Conservation (phyloP, 1,284 basidiomycete species). For the Ustilago cynodontis region DNA sequence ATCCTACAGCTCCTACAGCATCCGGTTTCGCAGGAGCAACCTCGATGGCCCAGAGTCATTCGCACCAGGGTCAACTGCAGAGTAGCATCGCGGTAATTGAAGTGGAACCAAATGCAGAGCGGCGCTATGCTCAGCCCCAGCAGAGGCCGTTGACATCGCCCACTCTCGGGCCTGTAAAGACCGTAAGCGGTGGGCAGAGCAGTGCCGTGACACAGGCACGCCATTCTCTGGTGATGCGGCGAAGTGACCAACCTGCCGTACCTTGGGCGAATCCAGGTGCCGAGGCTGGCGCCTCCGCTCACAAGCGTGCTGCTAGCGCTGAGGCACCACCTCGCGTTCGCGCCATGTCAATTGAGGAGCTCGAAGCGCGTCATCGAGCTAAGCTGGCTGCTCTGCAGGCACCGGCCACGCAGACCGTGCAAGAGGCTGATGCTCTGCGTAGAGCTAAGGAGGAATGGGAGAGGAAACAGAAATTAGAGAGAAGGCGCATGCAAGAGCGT, state of each 20-base stretch:
- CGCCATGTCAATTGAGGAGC: slow-evolving; percentile 53
- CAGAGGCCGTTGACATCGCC: slow-evolving; percentile 16
- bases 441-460: slow-evolving; percentile 54
- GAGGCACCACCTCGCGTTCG: slow-evolving; percentile 18
- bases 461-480: slow-evolving; percentile 39
- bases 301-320: slow-evolving; percentile 16
- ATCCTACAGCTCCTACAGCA: slow-evolving; percentile 7
- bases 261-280: slow-evolving; percentile 49
- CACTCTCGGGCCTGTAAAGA: slow-evolving; percentile 8
- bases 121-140: slow-evolving; percentile 8
- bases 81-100: background rate
- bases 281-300: slow-evolving; percentile 7
- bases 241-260: slow-evolving; percentile 26
- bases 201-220: slow-evolving; percentile 35
- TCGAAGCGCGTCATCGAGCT: slow-evolving; percentile 49
- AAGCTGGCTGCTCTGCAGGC: slow-evolving; percentile 52
- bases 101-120: slow-evolving; percentile 5
- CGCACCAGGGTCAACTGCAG: slow-evolving; percentile 29
- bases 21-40: background rate
- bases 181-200: slow-evolving; percentile 30
- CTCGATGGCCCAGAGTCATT: slow-evolving; percentile 29
- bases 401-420: slow-evolving; percentile 44
- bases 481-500: slow-evolving; percentile 43
- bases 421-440: slow-evolving; percentile 46
- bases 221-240: slow-evolving; percentile 39